phyloP scores from a whole-genome alignment of 2,329 filamentous ascomycete genomes.

The Cordyceps cateniannulata region DNA sequence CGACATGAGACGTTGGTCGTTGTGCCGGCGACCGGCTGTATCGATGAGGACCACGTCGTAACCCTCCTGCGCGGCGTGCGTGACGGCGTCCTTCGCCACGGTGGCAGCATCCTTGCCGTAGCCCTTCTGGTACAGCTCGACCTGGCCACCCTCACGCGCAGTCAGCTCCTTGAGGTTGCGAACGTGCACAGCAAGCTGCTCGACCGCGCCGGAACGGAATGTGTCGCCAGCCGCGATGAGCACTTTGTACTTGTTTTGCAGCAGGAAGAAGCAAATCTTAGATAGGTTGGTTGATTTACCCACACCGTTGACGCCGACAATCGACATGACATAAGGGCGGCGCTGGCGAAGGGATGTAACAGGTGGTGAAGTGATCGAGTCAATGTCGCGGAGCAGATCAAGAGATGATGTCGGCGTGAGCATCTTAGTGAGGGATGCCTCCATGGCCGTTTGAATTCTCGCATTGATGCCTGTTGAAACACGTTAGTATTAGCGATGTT shows the following conservation, averaged over 20 bases:
- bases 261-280: slow-evolving; percentile 95
- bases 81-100: slow-evolving; percentile 90
- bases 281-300: slow-evolving; percentile 97
- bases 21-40: slow-evolving; percentile 89
- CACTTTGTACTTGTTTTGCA: slow-evolving; percentile 95
- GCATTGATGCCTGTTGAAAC: slow-evolving; percentile 57
- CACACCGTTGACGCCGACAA: slow-evolving; percentile 96
- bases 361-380: slow-evolving; percentile 64
- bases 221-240: slow-evolving; percentile 93
- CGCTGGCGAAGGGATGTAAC: slow-evolving; percentile 54
- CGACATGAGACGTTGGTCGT: slow-evolving; percentile 93
- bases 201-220: slow-evolving; percentile 93
- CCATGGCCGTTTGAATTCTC: slow-evolving; percentile 80
- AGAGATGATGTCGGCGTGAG: slow-evolving; percentile 92
- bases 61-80: slow-evolving; percentile 63
- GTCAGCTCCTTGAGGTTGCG: slow-evolving; percentile 87
- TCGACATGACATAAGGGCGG: slow-evolving; percentile 93
- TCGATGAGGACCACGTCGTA: slow-evolving; percentile 97
- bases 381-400: slow-evolving; percentile 89
- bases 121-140: slow-evolving; percentile 93
- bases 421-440: slow-evolving; percentile 88
- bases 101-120: slow-evolving; percentile 97
- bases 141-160: slow-evolving; percentile 70
- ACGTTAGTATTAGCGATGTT: neutral
- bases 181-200: slow-evolving; percentile 93